These are phyloP conservation scores for Mycena sp. DNA, from an alignment of 1,284 basidiomycete species.

Conservation along the genomic window DNA sequence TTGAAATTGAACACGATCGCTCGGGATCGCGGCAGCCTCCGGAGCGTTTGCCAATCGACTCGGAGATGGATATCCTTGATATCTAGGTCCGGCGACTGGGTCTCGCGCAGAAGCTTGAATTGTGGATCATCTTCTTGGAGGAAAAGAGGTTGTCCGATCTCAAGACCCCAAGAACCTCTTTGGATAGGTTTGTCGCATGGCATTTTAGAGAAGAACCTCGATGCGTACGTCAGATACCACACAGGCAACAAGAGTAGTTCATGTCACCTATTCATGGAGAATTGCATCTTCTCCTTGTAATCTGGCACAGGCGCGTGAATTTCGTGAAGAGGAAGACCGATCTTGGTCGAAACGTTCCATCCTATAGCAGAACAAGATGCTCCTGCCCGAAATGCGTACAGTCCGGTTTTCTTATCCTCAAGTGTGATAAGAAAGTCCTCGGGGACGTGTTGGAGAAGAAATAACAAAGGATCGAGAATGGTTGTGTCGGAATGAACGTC, in stretches of 20 bases:
- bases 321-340: constrained; percentile 54
- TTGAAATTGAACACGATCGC: constrained; percentile 63
- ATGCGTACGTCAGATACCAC: background rate
- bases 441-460: constrained; percentile 58
- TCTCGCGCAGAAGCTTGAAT: constrained; percentile 39
- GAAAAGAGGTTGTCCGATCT: constrained; percentile 57
- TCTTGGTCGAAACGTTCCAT: constrained; percentile 57
- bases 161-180: constrained; percentile 59
- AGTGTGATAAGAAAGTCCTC: constrained; percentile 58
- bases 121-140: constrained; percentile 48
- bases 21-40: constrained; percentile 55
- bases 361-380: constrained; percentile 57
- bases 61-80: constrained; percentile 54
- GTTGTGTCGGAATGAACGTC: constrained; percentile 40
- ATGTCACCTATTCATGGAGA: constrained; percentile 58
- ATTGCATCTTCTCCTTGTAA: constrained; percentile 56
- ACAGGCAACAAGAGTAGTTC: background rate
- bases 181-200: constrained; percentile 57
- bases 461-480: constrained; percentile 46
- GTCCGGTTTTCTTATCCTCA: constrained; percentile 50
- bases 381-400: constrained; percentile 53
- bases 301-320: constrained; percentile 59
- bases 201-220: constrained; percentile 56
- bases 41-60: constrained; percentile 63
- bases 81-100: constrained; percentile 46